Evolutionary conservation across 495 filamentous ascomycete species (phyloP).

Genomic region (Thermothielavioides terrestris): DNA sequence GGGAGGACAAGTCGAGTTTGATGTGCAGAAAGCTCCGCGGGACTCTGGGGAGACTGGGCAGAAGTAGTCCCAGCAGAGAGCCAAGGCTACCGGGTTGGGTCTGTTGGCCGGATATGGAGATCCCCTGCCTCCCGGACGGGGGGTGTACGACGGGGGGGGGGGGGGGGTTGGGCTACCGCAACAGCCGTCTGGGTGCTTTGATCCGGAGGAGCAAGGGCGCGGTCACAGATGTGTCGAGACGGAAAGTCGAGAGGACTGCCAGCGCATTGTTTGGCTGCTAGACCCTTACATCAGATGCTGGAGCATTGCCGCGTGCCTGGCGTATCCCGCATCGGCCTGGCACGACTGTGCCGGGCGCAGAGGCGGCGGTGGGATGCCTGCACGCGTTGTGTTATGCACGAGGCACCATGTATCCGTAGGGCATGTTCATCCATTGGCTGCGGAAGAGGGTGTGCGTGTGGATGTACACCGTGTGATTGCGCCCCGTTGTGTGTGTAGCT

Average conservation of each 20-base stretch:
- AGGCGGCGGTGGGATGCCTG: neutral
- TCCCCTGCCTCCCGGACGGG: neutral
- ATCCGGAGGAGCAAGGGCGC: neutral
- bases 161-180: no score
- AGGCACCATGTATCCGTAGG: conserved; percentile 10
- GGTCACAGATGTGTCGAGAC: no score
- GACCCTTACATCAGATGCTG: conserved; percentile 9
- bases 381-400: conserved; percentile 4
- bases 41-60: neutral
- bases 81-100: neutral
- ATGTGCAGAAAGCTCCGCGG: conserved; percentile 5
- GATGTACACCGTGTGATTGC: conserved; percentile 11
- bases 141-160: no score
- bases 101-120: conserved; percentile 9
- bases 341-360: conserved; percentile 10
- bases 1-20: conserved; percentile 13
- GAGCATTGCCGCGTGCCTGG: conserved; percentile 7
- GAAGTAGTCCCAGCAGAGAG: neutral
- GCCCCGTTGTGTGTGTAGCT: conserved; percentile 15
- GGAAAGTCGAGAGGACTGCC: conserved; percentile 17
- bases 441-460: neutral
- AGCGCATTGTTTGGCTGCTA: conserved; percentile 21
- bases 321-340: conserved; percentile 9
- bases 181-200: no score
- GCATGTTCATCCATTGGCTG: neutral